Conservation (phyloP, 805 yeast genomes). For the Hanseniaspora pseudoguilliermondii region DNA sequence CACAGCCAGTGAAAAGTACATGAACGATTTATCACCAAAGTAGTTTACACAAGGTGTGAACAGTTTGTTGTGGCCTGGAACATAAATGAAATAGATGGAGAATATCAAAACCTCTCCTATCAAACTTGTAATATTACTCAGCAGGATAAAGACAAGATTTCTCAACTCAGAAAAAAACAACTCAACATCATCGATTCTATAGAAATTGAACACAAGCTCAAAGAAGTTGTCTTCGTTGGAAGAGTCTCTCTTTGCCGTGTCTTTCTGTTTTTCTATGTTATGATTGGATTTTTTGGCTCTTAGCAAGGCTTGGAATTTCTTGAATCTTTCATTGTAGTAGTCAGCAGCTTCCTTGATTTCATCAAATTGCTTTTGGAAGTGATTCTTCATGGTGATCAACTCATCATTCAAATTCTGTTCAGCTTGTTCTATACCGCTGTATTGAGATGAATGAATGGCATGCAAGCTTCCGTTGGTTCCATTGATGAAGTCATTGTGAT, state of each 20-base stretch:
- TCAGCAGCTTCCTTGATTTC: neutral
- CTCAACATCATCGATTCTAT: constrained; percentile 13
- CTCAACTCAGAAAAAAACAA: constrained; percentile 15
- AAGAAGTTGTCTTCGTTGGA: neutral
- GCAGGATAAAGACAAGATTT: constrained; percentile 15
- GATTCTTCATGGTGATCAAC: neutral
- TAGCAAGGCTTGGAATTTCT: neutral
- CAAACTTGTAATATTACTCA: constrained; percentile 18
- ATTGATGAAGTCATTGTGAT: neutral
- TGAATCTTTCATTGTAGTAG: neutral
- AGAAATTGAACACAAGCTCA: neutral
- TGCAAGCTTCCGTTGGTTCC: neutral
- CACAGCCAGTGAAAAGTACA: constrained; percentile 22
- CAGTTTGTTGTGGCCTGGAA: constrained; percentile 26
- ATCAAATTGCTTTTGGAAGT: neutral
- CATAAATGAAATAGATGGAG: constrained; percentile 32
- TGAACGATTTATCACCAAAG: constrained; percentile 26
- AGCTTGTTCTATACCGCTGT: neutral
- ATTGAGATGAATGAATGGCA: constrained; percentile 1
- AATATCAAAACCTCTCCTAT: constrained; percentile 28
- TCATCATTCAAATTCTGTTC: constrained; percentile 7
- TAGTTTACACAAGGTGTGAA: constrained; percentile 25
- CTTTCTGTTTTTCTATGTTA: neutral
- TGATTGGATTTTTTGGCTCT: neutral
- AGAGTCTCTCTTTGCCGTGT: neutral